Conservation (phyloP, 768 basidiomycete species). For the Lactarius indigo region DNA sequence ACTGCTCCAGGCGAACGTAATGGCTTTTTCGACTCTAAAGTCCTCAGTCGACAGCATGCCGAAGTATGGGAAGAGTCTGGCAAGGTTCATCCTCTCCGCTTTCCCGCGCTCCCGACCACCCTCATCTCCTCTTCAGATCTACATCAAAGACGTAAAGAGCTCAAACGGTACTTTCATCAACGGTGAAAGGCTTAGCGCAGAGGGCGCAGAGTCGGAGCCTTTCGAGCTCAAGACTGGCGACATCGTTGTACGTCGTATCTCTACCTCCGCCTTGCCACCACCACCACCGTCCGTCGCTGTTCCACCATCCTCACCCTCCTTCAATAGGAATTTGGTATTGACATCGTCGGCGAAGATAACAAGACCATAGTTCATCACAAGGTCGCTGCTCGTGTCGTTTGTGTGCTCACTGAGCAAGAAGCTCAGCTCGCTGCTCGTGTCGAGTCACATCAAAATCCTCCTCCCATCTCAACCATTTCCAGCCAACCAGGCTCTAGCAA, state of each 20-base stretch:
- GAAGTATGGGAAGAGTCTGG: slow-evolving; percentile 95
- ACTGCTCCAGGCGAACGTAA: slow-evolving; percentile 90
- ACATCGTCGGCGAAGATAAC: slow-evolving; percentile 98
- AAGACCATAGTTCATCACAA: slow-evolving; percentile 98
- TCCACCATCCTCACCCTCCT: slow-evolving; percentile 14
- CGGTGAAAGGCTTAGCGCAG: slow-evolving; percentile 83
- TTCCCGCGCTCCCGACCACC: slow-evolving; percentile 21
- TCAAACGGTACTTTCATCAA: slow-evolving; percentile 99
- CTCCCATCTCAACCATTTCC: slow-evolving; percentile 30
- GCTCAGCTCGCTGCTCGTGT: slow-evolving; percentile 67
- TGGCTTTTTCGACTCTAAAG: slow-evolving; percentile 96
- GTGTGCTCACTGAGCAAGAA: slow-evolving; percentile 85
- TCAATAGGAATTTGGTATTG: slow-evolving; percentile 93
- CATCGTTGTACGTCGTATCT: slow-evolving; percentile 69
- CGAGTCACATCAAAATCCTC: slow-evolving; percentile 57
- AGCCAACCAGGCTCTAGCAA: slow-evolving; percentile 40
- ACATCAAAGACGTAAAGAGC: slow-evolving; percentile 97
- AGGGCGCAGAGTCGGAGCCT: slow-evolving; percentile 88
- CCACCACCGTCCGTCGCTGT: background rate
- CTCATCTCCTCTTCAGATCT: slow-evolving; percentile 57
- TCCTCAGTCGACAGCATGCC: slow-evolving; percentile 90
- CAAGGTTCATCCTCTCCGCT: slow-evolving; percentile 55
- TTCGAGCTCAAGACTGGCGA: slow-evolving; percentile 94
- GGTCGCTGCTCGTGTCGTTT: slow-evolving; percentile 91
- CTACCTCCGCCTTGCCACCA: slow-evolving; percentile 4